Conservation (phyloP, 768 basidiomycete genomes). For the Ramaria sp. region DNA sequence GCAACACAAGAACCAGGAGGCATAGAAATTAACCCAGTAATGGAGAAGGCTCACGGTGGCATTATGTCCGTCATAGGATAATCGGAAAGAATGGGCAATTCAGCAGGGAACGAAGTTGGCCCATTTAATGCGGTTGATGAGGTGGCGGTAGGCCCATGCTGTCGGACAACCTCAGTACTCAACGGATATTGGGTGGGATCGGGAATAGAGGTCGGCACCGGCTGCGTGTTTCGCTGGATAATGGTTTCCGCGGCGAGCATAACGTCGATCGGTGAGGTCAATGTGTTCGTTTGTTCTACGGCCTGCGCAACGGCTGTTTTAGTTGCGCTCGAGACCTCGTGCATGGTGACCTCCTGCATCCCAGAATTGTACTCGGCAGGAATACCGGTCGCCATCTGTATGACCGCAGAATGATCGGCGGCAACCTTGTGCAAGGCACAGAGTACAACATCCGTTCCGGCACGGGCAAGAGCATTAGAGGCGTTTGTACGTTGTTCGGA, state of each 20-base stretch:
- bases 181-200: neutral
- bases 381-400: constrained; percentile 31
- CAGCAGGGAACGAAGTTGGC: constrained; percentile 8
- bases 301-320: constrained; percentile 77
- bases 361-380: constrained; percentile 13
- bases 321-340: constrained; percentile 49
- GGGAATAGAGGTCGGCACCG: constrained; percentile 13
- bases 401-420: constrained; percentile 35
- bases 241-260: constrained; percentile 57
- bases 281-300: constrained; percentile 62
- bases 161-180: neutral
- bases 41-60: neutral
- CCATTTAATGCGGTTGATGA: constrained; percentile 26
- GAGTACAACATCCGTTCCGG: constrained; percentile 73
- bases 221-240: constrained; percentile 32
- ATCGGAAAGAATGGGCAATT: constrained; percentile 6
- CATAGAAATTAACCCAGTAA: neutral
- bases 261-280: constrained; percentile 72
- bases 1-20: neutral
- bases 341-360: constrained; percentile 37
- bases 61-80: constrained; percentile 5
- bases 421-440: constrained; percentile 59
- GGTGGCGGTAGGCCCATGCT: neutral
- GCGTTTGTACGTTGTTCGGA: constrained; percentile 35
- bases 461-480: constrained; percentile 51